Base-by-base conservation (phyloP, 352 stramenopile genomes). In the Phytopythium helicoides region DNA sequence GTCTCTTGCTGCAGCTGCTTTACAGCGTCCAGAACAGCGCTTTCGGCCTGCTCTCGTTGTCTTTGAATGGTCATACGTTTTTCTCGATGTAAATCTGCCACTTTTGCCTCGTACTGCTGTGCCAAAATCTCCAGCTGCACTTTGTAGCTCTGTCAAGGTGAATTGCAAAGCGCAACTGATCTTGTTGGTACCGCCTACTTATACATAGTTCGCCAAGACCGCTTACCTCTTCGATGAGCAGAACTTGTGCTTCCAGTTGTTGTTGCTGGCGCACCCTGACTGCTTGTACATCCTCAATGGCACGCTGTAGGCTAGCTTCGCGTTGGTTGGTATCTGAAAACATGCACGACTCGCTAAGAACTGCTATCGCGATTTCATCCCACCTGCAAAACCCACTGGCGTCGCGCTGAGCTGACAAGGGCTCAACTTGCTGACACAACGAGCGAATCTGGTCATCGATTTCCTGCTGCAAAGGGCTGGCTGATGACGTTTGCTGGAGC, bases 71-170 rank as follows among this genome's bases (percentile, higher is more conserved):
- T 62, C 0, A 34, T 23, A 6, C 72, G 62, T 69, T 80, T 74
- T 38, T 85, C 73, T 9, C 68, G 62, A 52, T 74, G 62, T 37
- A 87, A 79, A 48, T 85, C 73, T 1, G 62, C 63, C 23, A 83
- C 69, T 61, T 78, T 79, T 31, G 63, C 74, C 6, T 73, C 53
- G 34, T 86, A 81, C 50, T 86, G 73, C 34, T 86, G 74, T 52
- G 86, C 72, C 42, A 89, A 81, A 12, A 86, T 53, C 37, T 86
- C 66, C 14, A 89, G 58, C 2, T 70, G 78, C 22, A 86, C 62
- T 0, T 69, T 35, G 42, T 76, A 87, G 54, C 67, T 79, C 73
- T 88, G 31, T 3, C n/a, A 28, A 38, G 48, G 33, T 55, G 10
- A 47, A 5, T n/a, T n/a, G n/a, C n/a, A n/a, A n/a, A n/a, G n/a